Evolutionary conservation across 352 stramenopile species (phyloP).

Genomic region (Pythium biforme): DNA sequence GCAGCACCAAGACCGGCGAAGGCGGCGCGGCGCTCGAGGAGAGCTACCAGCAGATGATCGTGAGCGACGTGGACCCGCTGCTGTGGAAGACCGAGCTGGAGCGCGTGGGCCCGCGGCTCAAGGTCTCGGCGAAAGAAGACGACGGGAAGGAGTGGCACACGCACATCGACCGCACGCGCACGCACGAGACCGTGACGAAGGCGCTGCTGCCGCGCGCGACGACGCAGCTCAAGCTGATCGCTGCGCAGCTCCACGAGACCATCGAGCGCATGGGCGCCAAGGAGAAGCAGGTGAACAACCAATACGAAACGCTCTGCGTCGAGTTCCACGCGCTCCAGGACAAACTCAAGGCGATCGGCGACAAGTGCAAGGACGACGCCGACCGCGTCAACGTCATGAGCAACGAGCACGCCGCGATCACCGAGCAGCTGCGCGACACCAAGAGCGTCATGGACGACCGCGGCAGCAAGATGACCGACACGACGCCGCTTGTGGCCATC

Average conservation of each 20-base stretch:
- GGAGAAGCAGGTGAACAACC: conserved; percentile 81
- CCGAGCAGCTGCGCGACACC: conserved; percentile 72
- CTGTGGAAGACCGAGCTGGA: conserved; percentile 86
- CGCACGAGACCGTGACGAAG: conserved; percentile 64
- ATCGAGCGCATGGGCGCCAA: conserved; percentile 62
- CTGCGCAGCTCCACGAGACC: conserved; percentile 53
- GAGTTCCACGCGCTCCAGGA: conserved; percentile 70
- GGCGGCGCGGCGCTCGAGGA: conserved; percentile 58
- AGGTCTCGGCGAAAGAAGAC: conserved; percentile 53
- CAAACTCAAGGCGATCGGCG: conserved; percentile 54
- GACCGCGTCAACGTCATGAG: conserved; percentile 80
- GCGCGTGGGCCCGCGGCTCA: conserved; percentile 72
- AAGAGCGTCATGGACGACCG: conserved; percentile 80
- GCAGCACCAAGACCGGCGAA: conserved; percentile 30
- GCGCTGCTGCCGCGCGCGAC: conserved; percentile 56
- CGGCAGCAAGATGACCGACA: conserved; percentile 86
- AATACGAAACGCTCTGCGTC: conserved; percentile 67
- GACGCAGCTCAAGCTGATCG: conserved; percentile 62
- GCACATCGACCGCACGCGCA: conserved; percentile 76
- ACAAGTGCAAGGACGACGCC: conserved; percentile 62
- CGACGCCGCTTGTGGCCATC: conserved; percentile 79
- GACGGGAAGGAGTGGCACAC: conserved; percentile 78
- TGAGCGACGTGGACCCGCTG: conserved; percentile 75
- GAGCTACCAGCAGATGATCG: conserved; percentile 85
- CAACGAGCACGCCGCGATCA: conserved; percentile 65